Conservation (phyloP, 805 yeast genomes). For the Metschnikowia orientalis region DNA sequence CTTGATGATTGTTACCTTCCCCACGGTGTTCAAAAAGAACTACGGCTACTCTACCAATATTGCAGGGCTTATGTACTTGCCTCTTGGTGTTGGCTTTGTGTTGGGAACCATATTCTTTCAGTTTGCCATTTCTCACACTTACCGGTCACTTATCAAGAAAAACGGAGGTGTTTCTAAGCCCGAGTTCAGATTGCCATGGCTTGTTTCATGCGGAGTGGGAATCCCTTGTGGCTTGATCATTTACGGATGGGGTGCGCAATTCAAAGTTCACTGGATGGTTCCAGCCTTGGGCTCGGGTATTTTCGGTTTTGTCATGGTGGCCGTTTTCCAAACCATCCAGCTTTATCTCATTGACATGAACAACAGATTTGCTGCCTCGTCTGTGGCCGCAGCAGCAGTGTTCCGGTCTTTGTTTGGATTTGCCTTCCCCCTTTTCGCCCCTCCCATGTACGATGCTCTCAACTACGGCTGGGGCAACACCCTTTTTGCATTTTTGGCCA, state of each 20-base stretch:
- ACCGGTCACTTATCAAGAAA: slow-evolving; percentile 30
- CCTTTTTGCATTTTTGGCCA: slow-evolving; percentile 52
- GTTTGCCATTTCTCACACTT: slow-evolving; percentile 37
- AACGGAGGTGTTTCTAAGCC: slow-evolving; percentile 57
- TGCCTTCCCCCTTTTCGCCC: slow-evolving; percentile 63
- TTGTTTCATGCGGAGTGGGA: slow-evolving; percentile 44
- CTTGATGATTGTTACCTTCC: slow-evolving; percentile 57
- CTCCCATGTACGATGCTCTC: slow-evolving; percentile 49
- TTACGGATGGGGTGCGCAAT: slow-evolving; percentile 70
- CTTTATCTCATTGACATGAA: slow-evolving; percentile 69
- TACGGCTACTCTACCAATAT: slow-evolving; percentile 48
- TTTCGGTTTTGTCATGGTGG: slow-evolving; percentile 55
- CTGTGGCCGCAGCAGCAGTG: slow-evolving; percentile 64
- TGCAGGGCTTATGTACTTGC: slow-evolving; percentile 55
- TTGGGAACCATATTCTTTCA: slow-evolving; percentile 51
- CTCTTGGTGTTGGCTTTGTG: slow-evolving; percentile 52
- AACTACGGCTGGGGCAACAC: slow-evolving; percentile 74
- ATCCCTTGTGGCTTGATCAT: slow-evolving; percentile 60
- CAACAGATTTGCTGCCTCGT: slow-evolving; percentile 63
- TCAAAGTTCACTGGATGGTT: slow-evolving; percentile 55
- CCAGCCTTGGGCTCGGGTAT: slow-evolving; percentile 58
- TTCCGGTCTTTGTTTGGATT: slow-evolving; percentile 66
- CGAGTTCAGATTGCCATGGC: slow-evolving; percentile 53
- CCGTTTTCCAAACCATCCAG: slow-evolving; percentile 65
- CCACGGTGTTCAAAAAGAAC: slow-evolving; percentile 42